Conservation (phyloP, 2,329 filamentous ascomycete species). For the Nemania abortiva region DNA sequence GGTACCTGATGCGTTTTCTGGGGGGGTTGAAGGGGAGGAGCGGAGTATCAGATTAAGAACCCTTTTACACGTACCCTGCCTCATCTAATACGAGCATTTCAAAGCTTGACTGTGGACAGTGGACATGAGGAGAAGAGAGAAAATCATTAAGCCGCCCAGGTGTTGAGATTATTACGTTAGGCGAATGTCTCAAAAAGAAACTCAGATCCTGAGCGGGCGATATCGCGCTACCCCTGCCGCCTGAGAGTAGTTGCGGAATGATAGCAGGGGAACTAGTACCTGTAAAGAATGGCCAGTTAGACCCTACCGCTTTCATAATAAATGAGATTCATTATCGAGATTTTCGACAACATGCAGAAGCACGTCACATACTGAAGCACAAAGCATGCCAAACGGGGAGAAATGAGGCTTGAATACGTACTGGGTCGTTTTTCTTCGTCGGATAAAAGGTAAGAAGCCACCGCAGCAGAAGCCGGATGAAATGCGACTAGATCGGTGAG, state of each 20-base stretch:
- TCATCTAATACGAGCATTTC: slow-evolving; percentile 95
- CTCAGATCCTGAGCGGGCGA: slow-evolving; percentile 87
- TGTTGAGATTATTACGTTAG: slow-evolving; percentile 90
- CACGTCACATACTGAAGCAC: background rate
- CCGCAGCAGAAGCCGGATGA: slow-evolving; percentile 80
- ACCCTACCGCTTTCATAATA: background rate
- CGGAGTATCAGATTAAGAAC: background rate
- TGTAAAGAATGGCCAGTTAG: slow-evolving; percentile 2
- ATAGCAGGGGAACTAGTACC: slow-evolving; percentile 64
- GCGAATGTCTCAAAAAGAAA: slow-evolving; percentile 83
- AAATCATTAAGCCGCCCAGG: slow-evolving; percentile 91
- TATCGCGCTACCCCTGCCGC: slow-evolving; percentile 73
- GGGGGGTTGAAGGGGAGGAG: background rate
- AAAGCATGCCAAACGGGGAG: background rate
- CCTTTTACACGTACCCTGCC: slow-evolving; percentile 60
- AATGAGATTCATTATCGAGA: background rate
- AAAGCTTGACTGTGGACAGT: slow-evolving; percentile 88
- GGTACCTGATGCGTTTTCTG: background rate
- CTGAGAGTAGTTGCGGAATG: slow-evolving; percentile 88
- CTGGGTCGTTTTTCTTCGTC: slow-evolving; percentile 67
- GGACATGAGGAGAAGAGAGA: slow-evolving; percentile 85
- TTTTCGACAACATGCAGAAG: background rate
- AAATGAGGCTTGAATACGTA: slow-evolving; percentile 1
- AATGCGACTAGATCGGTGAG: slow-evolving; percentile 82
- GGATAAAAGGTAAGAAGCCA: slow-evolving; percentile 66